These are phyloP conservation scores for Pythium diclinum DNA, from an alignment of 352 stramenopile species.

Conservation along the genomic window DNA sequence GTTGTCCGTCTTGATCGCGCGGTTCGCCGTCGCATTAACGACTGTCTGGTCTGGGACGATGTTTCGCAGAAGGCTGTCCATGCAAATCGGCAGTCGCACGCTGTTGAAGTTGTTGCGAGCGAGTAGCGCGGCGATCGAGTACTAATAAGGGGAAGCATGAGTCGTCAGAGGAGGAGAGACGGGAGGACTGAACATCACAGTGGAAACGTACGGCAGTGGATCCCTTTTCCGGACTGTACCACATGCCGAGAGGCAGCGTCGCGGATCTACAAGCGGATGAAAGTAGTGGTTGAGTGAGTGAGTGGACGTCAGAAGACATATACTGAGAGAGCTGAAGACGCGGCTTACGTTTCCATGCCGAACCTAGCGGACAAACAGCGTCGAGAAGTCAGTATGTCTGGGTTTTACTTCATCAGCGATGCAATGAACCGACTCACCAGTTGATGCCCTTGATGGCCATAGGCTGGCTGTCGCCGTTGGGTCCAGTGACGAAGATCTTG, in stretches of 20 bases:
- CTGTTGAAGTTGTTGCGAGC: conserved; percentile 76
- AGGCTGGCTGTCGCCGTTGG: conserved; percentile 46
- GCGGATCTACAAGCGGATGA: conserved; percentile 25
- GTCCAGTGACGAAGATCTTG: conserved; percentile 47
- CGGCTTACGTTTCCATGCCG: conserved; percentile 53
- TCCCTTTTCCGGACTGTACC: conserved; percentile 51
- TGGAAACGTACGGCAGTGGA: conserved; percentile 39
- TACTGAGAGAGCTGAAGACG: too few species aligned
- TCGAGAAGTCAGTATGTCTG: too few species aligned
- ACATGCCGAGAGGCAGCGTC: conserved; percentile 37
- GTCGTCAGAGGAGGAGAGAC: too few species aligned
- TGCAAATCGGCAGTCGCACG: conserved; percentile 60
- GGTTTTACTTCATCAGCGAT: too few species aligned
- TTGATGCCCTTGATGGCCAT: conserved; percentile 68
- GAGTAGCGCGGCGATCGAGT: conserved; percentile 66
- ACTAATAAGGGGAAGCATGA: too few species aligned
- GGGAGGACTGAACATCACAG: too few species aligned
- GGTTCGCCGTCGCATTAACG: conserved; percentile 46
- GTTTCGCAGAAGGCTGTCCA: conserved; percentile 31
- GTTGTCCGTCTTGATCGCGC: conserved; percentile 40
- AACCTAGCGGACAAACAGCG: conserved; percentile 19
- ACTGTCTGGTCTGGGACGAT: conserved; percentile 33
- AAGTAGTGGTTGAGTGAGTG: not conserved
- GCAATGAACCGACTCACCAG: conserved; percentile 35
- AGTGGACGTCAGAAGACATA: too few species aligned